phyloP scores from a whole-genome alignment of 1,139 yeast species.

The Geotrichum citri-aurantii region DNA sequence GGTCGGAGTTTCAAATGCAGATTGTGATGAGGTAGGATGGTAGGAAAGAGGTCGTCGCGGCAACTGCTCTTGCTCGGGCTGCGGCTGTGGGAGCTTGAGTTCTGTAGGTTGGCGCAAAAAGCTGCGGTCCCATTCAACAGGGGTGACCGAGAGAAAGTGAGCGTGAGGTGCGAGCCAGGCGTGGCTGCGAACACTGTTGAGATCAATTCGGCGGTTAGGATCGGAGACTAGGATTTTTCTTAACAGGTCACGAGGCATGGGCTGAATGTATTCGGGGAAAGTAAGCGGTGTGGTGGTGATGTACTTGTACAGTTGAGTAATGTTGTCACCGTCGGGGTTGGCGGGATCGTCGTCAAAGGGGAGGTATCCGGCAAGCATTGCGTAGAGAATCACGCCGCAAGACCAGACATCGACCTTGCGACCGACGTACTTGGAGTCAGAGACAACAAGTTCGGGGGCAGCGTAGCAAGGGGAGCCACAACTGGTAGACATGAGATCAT shows the following conservation, averaged over 20 bases:
- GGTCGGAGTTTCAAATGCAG: conserved; percentile 15
- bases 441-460: conserved; percentile 92
- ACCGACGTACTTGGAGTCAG: conserved; percentile 86
- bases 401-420: conserved; percentile 96
- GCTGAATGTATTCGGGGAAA: conserved; percentile 89
- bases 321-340: conserved; percentile 94
- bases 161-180: conserved; percentile 83
- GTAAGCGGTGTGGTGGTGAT: conserved; percentile 88
- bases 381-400: conserved; percentile 88
- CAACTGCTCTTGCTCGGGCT: conserved; percentile 19
- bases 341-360: conserved; percentile 98
- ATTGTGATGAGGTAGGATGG: conserved; percentile 7
- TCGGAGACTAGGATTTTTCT: conserved; percentile 80
- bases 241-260: conserved; percentile 84
- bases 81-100: not conserved
- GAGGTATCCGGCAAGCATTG: conserved; percentile 94
- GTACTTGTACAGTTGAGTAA: conserved; percentile 82
- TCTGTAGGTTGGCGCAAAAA: conserved; percentile 19
- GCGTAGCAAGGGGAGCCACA: conserved; percentile 99
- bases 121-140: conserved; percentile 75
- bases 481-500: conserved; percentile 84
- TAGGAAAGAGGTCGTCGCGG: conserved; percentile 17
- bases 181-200: conserved; percentile 70
- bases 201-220: conserved; percentile 69
- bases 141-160: conserved; percentile 74